These are phyloP conservation scores for Beauveria scarabaeidicola DNA, from an alignment of 2,329 filamentous ascomycete species.

Conservation along the genomic window DNA sequence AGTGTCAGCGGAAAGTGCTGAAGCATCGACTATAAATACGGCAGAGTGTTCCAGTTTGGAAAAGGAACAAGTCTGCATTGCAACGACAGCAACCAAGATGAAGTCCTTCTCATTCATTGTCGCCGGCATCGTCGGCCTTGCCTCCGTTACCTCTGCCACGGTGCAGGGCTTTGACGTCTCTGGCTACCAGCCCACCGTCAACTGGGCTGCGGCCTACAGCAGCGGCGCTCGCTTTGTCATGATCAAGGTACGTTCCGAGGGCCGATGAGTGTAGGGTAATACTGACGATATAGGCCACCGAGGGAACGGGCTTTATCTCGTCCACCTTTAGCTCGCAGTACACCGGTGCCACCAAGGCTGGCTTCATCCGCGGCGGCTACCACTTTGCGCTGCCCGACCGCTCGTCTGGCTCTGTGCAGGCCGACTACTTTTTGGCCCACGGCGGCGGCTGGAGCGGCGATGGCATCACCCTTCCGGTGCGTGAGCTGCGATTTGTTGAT, in stretches of 20 bases:
- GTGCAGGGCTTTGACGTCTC: slow-evolving; percentile 36
- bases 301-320: slow-evolving; percentile 39
- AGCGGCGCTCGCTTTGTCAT: slow-evolving; percentile 35
- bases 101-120: slow-evolving; percentile 9
- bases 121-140: slow-evolving; percentile 13
- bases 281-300: slow-evolving; percentile 34
- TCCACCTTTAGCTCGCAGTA: slow-evolving; percentile 41
- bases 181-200: slow-evolving; percentile 28
- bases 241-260: slow-evolving; percentile 28
- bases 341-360: slow-evolving; percentile 38
- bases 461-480: slow-evolving; percentile 40
- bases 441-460: slow-evolving; percentile 47
- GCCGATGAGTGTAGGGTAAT: neutral
- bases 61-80: neutral
- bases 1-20: neutral
- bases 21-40: slow-evolving; percentile 2
- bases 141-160: slow-evolving; percentile 17
- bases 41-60: neutral
- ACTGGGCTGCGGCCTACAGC: slow-evolving; percentile 29
- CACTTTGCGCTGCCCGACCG: slow-evolving; percentile 43
- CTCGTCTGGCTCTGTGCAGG: slow-evolving; percentile 38
- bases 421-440: slow-evolving; percentile 41
- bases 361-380: slow-evolving; percentile 46
- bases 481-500: neutral
- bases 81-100: slow-evolving; percentile 5